These are phyloP conservation scores for Arabidopsis hybrid DNA, from an alignment of 441 rosid species.

Conservation along the genomic window DNA sequence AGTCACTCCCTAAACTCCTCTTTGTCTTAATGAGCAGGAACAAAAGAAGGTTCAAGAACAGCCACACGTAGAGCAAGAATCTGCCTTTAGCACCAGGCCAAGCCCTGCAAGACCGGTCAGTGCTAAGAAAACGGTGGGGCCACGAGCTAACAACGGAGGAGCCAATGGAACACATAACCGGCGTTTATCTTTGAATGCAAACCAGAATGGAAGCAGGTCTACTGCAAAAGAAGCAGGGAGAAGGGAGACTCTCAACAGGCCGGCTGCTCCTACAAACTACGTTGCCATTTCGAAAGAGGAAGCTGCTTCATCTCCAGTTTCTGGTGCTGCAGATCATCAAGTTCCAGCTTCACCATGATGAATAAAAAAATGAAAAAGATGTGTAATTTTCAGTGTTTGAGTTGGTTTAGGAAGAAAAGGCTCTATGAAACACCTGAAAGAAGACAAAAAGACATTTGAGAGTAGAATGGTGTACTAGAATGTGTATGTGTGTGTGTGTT, in stretches of 20 bases:
- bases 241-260: constrained; percentile 68
- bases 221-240: constrained; percentile 71
- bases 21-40: constrained; percentile 56
- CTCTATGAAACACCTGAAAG: constrained; percentile 27
- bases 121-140: constrained; percentile 69
- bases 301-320: constrained; percentile 65
- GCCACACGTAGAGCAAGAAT: constrained; percentile 82
- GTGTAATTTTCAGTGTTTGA: constrained; percentile 38
- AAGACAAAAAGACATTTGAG: constrained; percentile 39
- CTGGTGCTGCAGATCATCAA: constrained; percentile 64
- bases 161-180: constrained; percentile 83
- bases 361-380: constrained; percentile 20
- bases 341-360: constrained; percentile 78
- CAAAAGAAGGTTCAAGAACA: constrained; percentile 90
- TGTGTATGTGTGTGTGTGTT: constrained; percentile 42
- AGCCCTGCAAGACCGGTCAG: constrained; percentile 86
- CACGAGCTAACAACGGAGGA: constrained; percentile 72
- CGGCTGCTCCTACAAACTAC: constrained; percentile 73
- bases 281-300: constrained; percentile 89
- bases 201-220: constrained; percentile 84
- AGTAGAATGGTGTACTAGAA: constrained; percentile 43
- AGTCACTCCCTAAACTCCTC: background rate
- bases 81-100: constrained; percentile 71
- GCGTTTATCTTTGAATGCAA: constrained; percentile 76
- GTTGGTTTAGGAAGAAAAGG: constrained; percentile 38